Percentiles rank a stretch among this genome's conserved stretches.
Evolutionary conservation across 139 green algal genomes (phyloP).

Genomic region (Chlorella sp.): DNA sequence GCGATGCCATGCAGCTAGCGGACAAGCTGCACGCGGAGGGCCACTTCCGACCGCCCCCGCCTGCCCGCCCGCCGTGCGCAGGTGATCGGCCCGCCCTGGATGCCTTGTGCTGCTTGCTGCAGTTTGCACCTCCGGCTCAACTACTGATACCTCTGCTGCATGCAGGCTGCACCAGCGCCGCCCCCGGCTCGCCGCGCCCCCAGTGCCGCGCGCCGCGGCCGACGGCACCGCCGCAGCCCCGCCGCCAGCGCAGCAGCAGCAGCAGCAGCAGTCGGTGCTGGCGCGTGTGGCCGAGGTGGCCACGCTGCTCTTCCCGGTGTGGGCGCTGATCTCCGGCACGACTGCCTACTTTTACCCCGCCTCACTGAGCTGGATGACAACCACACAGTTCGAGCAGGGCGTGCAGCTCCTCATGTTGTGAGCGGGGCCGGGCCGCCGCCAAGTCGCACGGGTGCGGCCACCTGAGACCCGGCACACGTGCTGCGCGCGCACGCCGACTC

Average conservation of each 20-base stretch:
- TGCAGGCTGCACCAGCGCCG: too few species aligned
- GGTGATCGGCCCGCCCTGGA: too few species aligned
- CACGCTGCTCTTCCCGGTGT: conserved; percentile 84
- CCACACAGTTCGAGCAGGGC: conserved; percentile 65
- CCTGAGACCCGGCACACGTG: not conserved
- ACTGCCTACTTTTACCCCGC: conserved; percentile 20
- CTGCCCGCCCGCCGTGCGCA: too few species aligned
- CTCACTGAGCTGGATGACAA: conserved; percentile 57
- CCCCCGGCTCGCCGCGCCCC: not conserved
- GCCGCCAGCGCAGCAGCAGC: not conserved
- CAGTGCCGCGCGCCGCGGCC: not conserved
- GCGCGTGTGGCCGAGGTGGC: conserved; percentile 59
- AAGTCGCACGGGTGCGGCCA: not conserved
- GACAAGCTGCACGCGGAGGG: too few species aligned
- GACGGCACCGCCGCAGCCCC: not conserved
- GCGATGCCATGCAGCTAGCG: too few species aligned
- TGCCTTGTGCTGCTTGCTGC: too few species aligned
- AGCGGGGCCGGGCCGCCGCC: conserved; percentile 18
- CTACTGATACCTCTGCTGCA: too few species aligned
- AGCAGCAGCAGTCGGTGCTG: conserved; percentile 51
- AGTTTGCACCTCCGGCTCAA: too few species aligned
- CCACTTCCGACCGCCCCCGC: too few species aligned
- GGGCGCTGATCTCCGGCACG: conserved; percentile 41
- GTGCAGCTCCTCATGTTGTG: conserved; percentile 84
- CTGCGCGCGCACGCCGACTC: not conserved